These are phyloP conservation scores for Ascochyta lentis DNA, from an alignment of 2,329 filamentous ascomycete species.

Conservation along the genomic window DNA sequence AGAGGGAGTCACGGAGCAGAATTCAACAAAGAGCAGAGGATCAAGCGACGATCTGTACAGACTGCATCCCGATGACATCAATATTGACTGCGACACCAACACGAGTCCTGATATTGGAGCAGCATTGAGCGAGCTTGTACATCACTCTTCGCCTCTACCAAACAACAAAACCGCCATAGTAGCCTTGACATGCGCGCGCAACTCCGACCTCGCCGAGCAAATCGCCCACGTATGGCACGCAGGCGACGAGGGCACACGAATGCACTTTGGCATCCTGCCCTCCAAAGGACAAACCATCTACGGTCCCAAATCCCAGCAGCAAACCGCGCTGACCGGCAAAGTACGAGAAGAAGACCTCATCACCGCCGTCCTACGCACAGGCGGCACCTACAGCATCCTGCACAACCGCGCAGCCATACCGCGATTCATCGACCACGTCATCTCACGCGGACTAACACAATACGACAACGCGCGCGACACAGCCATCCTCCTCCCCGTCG, in stretches of 20 bases:
- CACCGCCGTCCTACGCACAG: conserved; percentile 28
- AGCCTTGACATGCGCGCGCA: conserved; percentile 22
- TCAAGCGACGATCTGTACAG: conserved; percentile 20
- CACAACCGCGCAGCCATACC: conserved; percentile 20
- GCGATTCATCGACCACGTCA: conserved; percentile 27
- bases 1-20: conserved; percentile 19
- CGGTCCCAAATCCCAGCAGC: background rate
- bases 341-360: conserved; percentile 27
- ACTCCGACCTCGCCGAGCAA: conserved; percentile 22
- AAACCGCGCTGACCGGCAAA: conserved; percentile 2
- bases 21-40: conserved; percentile 27
- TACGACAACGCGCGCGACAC: conserved; percentile 35
- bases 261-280: conserved; percentile 29
- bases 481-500: conserved; percentile 26
- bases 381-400: conserved; percentile 31
- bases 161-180: conserved; percentile 31
- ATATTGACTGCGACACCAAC: conserved; percentile 8
- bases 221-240: conserved; percentile 28
- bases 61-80: background rate
- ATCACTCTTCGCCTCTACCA: conserved; percentile 18
- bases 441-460: conserved; percentile 28
- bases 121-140: conserved; percentile 19
- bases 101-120: conserved; percentile 24
- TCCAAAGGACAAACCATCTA: background rate
- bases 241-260: conserved; percentile 27